Evolutionary conservation across 2,329 filamentous ascomycete species (phyloP), one percentile per base, ranked within the genome.

Genomic region (Domatiomyces catenatus): DNA sequence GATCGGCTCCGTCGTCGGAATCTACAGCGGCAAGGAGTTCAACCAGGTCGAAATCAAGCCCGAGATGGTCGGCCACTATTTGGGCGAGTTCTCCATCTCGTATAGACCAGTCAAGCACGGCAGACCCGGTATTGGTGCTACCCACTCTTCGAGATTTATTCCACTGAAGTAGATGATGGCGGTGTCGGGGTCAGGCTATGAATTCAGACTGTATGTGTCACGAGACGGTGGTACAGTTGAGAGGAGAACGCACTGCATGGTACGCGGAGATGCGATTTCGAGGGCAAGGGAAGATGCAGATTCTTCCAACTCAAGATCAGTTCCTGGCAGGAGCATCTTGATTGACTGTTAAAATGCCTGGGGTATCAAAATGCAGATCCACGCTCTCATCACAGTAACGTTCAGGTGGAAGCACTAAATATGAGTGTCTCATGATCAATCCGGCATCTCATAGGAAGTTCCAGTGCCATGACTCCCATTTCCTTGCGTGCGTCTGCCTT

Each of bases 81-180:
- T 98, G 63, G 92, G 80, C 69, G 92, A 98, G 77, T 98, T 98
- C 82, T 95, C 89, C 63, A 98, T 98, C 79, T 92, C 90, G 78
- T 98, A 98, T 86, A 89, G 89, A 79, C 92, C 92, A 69, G 92
- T 98, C 84, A 98, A 96, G 86, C 92, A 98, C 85, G 92, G 92
- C 83, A 81, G 92, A 75, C 92, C 92, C 69, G 92, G 92, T 96
- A 98, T 98, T 70, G 92, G 92, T 93, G 92, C 92, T 69, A 98
- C 92, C 66, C 89, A 98, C 86, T 96, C 90, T 79, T 98, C 92
- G 75, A 88, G 92, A 83, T 98, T 98, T 85, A 98, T 98, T 80
- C 92, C 92, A 74, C 85, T 98, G 74, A 98, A 98, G 81, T 96
- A 95, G 43, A 45, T 8, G 22, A 26, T 15, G n/a, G 17, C 3